A percentile compares a stretch with the other conserved stretches of the same genome.
Conservation (phyloP, 163 green algal genomes). For the Volvox carteri region DNA sequence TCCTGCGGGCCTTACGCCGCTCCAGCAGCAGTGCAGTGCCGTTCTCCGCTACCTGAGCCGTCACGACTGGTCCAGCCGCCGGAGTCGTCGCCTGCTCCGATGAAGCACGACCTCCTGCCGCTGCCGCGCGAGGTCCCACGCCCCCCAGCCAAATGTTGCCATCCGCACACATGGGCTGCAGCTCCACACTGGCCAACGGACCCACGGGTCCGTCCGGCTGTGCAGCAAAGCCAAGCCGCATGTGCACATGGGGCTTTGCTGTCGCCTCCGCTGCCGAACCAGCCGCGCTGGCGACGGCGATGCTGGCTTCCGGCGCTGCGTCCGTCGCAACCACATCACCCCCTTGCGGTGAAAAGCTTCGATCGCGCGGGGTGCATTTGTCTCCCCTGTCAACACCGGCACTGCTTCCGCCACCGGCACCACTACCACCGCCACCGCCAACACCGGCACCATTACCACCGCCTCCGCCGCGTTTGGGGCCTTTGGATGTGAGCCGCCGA, state of each 20-base stretch:
- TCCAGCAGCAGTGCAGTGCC: constrained; percentile 29
- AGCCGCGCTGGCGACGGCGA: too few relatives aligned
- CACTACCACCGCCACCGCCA: not conserved
- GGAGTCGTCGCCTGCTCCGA: not conserved
- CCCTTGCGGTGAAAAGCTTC: constrained; percentile 12
- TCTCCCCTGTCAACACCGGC: not conserved
- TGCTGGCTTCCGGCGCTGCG: not conserved
- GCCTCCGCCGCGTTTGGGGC: constrained; percentile 16
- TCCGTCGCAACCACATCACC: not conserved
- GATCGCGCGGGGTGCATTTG: not conserved
- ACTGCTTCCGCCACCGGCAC: not conserved
- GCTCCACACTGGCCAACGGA: constrained; percentile 12
- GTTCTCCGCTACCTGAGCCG: constrained; percentile 6
- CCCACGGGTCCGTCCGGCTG: not conserved
- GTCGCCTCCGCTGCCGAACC: too few relatives aligned
- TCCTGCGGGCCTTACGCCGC: constrained; percentile 31
- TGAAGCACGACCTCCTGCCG: not conserved
- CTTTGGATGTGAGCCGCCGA: not conserved
- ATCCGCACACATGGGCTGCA: not conserved
- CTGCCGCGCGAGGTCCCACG: not conserved
- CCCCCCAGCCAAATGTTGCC: not conserved
- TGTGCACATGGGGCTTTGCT: not conserved
- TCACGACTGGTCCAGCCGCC: not conserved
- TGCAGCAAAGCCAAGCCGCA: not conserved
- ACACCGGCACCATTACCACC: not conserved